These are phyloP conservation scores for Lactarius indigo DNA, from an alignment of 768 basidiomycete genomes.

Conservation along the genomic window DNA sequence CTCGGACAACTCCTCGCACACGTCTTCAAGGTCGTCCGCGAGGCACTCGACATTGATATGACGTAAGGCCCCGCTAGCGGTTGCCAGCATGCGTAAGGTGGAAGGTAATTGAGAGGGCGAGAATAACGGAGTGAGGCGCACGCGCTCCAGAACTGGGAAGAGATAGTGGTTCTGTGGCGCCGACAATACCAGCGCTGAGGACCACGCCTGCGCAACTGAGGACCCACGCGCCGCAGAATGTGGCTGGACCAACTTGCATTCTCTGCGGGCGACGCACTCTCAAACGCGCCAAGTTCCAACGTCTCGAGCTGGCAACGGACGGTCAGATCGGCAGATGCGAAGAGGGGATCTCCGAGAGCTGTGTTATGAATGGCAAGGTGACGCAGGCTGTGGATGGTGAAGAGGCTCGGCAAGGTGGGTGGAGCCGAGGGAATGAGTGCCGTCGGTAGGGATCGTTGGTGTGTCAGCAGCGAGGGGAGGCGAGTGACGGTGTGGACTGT, in stretches of 20 bases:
- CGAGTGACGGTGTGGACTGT: neutral
- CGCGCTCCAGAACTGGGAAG: constrained; percentile 16
- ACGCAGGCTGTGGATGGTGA: constrained; percentile 17
- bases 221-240: constrained; percentile 15
- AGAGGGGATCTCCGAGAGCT: constrained; percentile 19
- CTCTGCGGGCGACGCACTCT: constrained; percentile 15
- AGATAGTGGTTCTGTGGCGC: constrained; percentile 1
- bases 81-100: constrained; percentile 16
- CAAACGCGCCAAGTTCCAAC: constrained; percentile 24
- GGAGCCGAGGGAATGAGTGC: neutral
- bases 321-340: constrained; percentile 10
- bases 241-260: constrained; percentile 20
- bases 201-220: constrained; percentile 9
- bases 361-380: constrained; percentile 25
- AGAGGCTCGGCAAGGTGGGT: constrained; percentile 9
- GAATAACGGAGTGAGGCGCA: constrained; percentile 23
- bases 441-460: neutral
- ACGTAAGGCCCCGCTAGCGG: constrained; percentile 11
- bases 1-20: constrained; percentile 22
- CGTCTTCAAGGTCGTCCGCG: constrained; percentile 24
- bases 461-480: neutral
- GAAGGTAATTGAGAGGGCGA: constrained; percentile 20
- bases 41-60: constrained; percentile 24
- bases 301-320: constrained; percentile 13
- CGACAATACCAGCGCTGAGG: constrained; percentile 12